These are phyloP conservation scores for Gonapodya sp. DNA, from an alignment of 192 early-diverging fungal species.

Conservation along the genomic window DNA sequence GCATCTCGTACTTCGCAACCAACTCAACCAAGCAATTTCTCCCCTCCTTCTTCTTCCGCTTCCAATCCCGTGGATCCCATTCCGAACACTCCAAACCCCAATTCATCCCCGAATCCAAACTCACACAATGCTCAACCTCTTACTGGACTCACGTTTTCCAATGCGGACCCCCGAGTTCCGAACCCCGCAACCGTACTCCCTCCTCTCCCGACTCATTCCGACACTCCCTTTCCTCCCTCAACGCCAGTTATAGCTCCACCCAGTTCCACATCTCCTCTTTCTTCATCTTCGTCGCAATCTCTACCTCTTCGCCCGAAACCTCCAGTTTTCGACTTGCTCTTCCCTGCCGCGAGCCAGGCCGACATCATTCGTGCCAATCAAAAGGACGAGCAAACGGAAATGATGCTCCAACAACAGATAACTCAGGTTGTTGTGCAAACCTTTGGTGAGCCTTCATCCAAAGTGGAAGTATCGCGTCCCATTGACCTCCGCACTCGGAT, in stretches of 20 bases:
- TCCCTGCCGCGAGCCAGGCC: neutral
- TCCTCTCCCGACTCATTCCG: neutral
- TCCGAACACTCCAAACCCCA: too few relatives aligned
- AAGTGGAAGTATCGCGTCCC: neutral
- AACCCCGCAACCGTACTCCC: neutral
- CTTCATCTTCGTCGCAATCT: neutral
- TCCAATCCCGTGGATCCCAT: too few relatives aligned
- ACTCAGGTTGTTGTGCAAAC: constrained; percentile 10
- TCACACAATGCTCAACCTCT: too few relatives aligned
- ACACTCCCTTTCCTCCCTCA: neutral
- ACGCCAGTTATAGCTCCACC: neutral
- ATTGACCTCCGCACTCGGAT: constrained; percentile 13
- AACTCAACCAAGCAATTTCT: too few relatives aligned
- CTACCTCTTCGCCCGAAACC: neutral
- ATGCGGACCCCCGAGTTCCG: neutral
- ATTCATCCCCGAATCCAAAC: too few relatives aligned
- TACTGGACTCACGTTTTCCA: too few relatives aligned
- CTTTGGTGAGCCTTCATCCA: constrained; percentile 12
- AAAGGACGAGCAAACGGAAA: constrained; percentile 52
- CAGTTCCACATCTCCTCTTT: neutral
- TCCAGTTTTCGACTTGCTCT: neutral
- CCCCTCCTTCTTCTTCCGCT: too few relatives aligned
- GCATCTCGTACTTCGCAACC: too few relatives aligned
- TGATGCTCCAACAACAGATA: neutral
- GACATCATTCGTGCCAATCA: constrained; percentile 71